phyloP scores from a whole-genome alignment of 768 basidiomycete species.

The Tulasnella sp. region DNA sequence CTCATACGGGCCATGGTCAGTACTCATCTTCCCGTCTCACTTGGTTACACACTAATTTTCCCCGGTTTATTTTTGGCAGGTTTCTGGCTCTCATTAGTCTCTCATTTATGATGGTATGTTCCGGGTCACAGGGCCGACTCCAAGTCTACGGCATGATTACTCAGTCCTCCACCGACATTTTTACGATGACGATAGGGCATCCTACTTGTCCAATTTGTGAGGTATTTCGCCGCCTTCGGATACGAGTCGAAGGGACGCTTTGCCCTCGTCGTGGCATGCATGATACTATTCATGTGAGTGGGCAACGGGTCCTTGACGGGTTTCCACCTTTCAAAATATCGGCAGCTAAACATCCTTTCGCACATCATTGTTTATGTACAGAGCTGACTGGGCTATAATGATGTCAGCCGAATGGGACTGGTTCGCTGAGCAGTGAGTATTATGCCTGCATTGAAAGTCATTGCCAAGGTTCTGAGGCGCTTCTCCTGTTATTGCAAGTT shows the following conservation, averaged over 20 bases:
- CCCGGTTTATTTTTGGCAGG: not conserved
- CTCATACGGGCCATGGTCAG: not conserved
- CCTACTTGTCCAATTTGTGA: not conserved
- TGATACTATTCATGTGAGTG: not conserved
- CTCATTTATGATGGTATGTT: not conserved
- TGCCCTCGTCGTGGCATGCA: not conserved
- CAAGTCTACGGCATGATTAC: not conserved
- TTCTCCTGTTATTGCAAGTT: not conserved
- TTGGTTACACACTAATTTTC: not conserved
- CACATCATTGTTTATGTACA: not conserved
- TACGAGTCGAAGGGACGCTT: not conserved
- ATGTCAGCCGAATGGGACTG: not conserved
- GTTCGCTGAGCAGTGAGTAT: conserved; percentile 5
- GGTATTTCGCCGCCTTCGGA: not conserved
- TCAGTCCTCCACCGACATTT: not conserved
- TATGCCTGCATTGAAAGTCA: not conserved
- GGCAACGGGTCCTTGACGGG: not conserved
- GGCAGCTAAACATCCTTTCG: not conserved
- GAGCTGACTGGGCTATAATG: not conserved
- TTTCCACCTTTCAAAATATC: not conserved
- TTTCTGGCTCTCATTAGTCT: not conserved
- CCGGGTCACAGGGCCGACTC: not conserved
- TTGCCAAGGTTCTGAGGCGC: not conserved
- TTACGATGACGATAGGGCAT: not conserved
- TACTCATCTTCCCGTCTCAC: not conserved